phyloP scores from a whole-genome alignment of 2,329 filamentous ascomycete genomes.

The Periglandula ipomoeae region DNA sequence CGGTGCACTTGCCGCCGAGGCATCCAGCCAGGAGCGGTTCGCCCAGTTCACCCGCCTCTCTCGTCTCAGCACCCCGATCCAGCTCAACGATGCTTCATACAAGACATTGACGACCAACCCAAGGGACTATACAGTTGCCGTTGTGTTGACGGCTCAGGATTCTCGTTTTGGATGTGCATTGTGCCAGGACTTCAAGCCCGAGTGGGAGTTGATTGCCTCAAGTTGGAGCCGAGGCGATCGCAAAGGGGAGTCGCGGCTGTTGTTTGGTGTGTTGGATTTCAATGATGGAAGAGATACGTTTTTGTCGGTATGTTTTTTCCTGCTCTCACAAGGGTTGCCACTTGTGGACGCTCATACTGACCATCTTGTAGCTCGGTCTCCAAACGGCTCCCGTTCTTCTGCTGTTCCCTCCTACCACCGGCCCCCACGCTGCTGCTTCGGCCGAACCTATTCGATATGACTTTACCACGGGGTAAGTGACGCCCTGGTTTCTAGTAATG shows the following conservation, averaged over 20 bases:
- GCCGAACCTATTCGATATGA: constrained; percentile 70
- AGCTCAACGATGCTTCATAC: constrained; percentile 70
- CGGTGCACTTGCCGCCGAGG: constrained; percentile 54
- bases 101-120: constrained; percentile 64
- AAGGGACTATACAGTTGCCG: constrained; percentile 72
- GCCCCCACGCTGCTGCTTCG: constrained; percentile 65
- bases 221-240: constrained; percentile 86
- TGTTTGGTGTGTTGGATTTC: constrained; percentile 87
- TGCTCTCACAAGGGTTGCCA: background rate
- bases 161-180: constrained; percentile 74
- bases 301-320: constrained; percentile 56
- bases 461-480: constrained; percentile 66
- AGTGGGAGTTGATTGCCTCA: constrained; percentile 79
- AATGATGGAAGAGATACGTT: constrained; percentile 74
- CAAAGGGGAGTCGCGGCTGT: constrained; percentile 57
- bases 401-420: constrained; percentile 76
- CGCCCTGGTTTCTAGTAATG: background rate
- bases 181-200: constrained; percentile 85
- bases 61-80: constrained; percentile 56
- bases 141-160: constrained; percentile 83
- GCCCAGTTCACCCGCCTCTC: constrained; percentile 60
- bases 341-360: background rate
- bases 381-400: constrained; percentile 90
- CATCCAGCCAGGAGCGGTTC: constrained; percentile 58
- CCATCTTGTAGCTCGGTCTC: constrained; percentile 60